phyloP scores from a whole-genome alignment of 2,329 filamentous ascomycete species.

The Sphaerulina musiva region DNA sequence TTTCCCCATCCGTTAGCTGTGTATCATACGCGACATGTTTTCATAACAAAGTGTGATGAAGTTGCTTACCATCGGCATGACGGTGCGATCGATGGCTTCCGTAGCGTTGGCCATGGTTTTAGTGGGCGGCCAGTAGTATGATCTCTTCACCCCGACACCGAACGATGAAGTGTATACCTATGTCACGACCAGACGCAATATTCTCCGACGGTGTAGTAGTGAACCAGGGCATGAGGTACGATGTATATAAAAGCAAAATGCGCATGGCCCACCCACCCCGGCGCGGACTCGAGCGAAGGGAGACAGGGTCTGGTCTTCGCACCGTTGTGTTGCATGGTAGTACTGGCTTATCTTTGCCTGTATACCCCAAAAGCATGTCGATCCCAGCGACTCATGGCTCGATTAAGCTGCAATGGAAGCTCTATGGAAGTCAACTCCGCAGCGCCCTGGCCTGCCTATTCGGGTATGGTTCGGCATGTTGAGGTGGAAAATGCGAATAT shows the following conservation, averaged over 20 bases:
- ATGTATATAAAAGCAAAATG: neutral
- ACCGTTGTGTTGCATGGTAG: slow-evolving; percentile 14
- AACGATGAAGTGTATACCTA: neutral
- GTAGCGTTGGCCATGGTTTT: slow-evolving; percentile 26
- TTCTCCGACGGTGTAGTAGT: neutral
- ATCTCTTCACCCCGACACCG: slow-evolving; percentile 15
- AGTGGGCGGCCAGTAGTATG: neutral
- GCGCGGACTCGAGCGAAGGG: neutral
- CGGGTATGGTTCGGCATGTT: slow-evolving; percentile 7
- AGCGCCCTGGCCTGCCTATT: slow-evolving; percentile 9
- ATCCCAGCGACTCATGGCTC: neutral
- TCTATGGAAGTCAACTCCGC: slow-evolving; percentile 3
- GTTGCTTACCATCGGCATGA: slow-evolving; percentile 28
- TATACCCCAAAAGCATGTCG: slow-evolving; percentile 3
- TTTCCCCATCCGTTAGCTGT: neutral
- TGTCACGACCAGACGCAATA: neutral
- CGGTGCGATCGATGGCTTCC: slow-evolving; percentile 32
- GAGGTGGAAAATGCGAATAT: neutral
- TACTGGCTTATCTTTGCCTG: slow-evolving; percentile 7
- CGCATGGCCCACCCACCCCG: no score
- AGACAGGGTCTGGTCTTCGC: neutral
- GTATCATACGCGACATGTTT: neutral
- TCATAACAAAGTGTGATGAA: neutral
- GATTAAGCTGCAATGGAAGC: slow-evolving; percentile 8
- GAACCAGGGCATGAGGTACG: neutral